These are phyloP conservation scores for Plenodomus tracheiphilus DNA, from an alignment of 2,329 filamentous ascomycete genomes.

Conservation along the genomic window DNA sequence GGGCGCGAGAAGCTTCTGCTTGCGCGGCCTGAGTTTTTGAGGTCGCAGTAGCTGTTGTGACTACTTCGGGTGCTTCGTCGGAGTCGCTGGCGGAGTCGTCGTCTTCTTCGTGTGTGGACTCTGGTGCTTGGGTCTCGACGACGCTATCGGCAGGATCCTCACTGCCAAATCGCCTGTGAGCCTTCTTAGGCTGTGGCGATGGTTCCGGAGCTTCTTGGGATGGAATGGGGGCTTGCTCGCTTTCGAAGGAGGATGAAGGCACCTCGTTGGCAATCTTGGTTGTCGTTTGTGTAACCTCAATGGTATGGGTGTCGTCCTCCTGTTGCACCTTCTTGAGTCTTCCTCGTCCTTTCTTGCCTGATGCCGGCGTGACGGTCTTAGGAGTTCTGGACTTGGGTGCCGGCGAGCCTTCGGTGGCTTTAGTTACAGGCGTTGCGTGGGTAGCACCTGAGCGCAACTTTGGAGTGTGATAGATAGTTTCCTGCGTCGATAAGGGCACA, in stretches of 20 bases:
- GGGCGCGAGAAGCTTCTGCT: constrained; percentile 35
- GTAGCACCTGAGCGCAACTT: constrained; percentile 20
- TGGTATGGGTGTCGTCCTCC: constrained; percentile 7
- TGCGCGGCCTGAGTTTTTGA: constrained; percentile 32
- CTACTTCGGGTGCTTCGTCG: constrained; percentile 45
- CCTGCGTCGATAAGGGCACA: constrained; percentile 17
- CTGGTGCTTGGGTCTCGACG: background rate
- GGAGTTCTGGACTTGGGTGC: constrained; percentile 23
- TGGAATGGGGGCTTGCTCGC: constrained; percentile 22
- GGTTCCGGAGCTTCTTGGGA: constrained; percentile 16
- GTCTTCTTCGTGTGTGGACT: constrained; percentile 17
- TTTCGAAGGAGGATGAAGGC: constrained; percentile 34
- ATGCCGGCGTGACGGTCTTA: constrained; percentile 16
- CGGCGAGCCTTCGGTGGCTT: constrained; percentile 24
- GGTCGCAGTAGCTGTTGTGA: constrained; percentile 37
- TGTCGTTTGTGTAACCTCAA: constrained; percentile 6
- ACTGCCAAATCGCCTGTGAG: constrained; percentile 13
- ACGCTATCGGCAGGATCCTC: background rate
- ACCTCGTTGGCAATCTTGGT: constrained; percentile 24
- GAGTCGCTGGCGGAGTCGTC: constrained; percentile 35
- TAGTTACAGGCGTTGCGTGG: constrained; percentile 31
- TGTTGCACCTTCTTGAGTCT: constrained; percentile 11
- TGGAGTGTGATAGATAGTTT: constrained; percentile 27
- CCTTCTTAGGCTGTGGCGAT: constrained; percentile 19
- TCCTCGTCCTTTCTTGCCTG: constrained; percentile 14